Conservation (phyloP, 225 moss, liverwort and hornwort genomes). For the Neckera pumila region DNA sequence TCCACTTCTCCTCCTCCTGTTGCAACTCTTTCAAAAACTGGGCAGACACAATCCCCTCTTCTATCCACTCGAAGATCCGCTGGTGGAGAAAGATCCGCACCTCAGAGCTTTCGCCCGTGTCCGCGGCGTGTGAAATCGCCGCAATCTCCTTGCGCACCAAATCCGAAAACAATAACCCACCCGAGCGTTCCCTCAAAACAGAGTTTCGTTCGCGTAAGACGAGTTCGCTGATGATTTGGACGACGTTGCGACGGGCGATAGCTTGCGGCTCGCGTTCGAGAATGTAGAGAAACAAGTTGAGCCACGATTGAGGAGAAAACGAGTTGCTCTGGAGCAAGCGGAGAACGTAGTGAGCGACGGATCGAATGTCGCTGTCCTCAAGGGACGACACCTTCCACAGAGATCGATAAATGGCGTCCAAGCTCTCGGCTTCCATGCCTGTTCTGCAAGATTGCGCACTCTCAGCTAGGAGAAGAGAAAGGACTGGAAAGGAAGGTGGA, state of each 20-base stretch:
- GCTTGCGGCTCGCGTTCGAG: neutral
- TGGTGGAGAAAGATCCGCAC: neutral
- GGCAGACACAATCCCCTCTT: neutral
- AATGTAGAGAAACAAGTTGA: neutral
- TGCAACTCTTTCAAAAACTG: neutral
- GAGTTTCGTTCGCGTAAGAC: neutral
- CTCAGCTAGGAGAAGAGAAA: neutral
- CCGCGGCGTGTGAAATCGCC: neutral
- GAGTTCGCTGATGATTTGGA: neutral
- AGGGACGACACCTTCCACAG: neutral
- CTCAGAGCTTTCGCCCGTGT: neutral
- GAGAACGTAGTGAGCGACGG: neutral
- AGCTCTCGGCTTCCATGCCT: neutral
- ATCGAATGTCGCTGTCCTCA: neutral
- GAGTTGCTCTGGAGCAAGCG: neutral
- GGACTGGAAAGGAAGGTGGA: neutral
- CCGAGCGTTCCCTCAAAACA: neutral
- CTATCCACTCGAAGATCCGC: neutral
- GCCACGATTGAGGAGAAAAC: neutral
- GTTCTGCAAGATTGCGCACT: neutral
- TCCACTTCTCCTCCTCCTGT: neutral
- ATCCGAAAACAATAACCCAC: neutral
- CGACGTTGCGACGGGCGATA: neutral
- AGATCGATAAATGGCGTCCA: neutral
- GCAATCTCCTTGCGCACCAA: neutral